These are phyloP conservation scores for Phoenix dactylifera DNA, from an alignment of 176 grass and related monocot species.

Conservation along the genomic window DNA sequence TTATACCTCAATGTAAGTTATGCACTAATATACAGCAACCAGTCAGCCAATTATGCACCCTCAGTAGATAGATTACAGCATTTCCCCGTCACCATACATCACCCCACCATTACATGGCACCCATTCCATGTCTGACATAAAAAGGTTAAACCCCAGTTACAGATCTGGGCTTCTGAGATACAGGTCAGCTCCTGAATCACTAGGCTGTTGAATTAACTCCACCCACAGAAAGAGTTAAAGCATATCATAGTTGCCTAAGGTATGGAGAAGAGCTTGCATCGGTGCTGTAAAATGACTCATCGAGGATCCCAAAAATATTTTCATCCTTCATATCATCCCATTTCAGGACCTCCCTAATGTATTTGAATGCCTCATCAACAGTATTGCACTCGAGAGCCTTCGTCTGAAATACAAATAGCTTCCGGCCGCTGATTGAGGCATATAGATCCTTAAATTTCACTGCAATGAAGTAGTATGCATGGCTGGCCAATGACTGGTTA, in stretches of 20 bases:
- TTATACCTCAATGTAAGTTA: no score
- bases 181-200: no score
- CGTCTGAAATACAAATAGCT: slow-evolving; percentile 23
- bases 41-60: no score
- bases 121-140: no score
- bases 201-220: no score
- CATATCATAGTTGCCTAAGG: not conserved
- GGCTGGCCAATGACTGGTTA: slow-evolving; percentile 22
- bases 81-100: no score
- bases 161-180: no score
- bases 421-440: slow-evolving; percentile 15
- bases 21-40: no score
- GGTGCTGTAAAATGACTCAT: slow-evolving; percentile 22
- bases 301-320: slow-evolving; percentile 16
- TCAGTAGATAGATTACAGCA: no score
- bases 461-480: slow-evolving; percentile 22
- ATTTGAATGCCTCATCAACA: slow-evolving; percentile 16
- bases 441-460: slow-evolving; percentile 29
- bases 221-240: no score
- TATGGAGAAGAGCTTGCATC: slow-evolving; percentile 7
- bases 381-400: slow-evolving; percentile 12
- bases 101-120: no score
- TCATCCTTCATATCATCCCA: slow-evolving; percentile 27
- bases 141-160: no score
- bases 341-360: slow-evolving; percentile 26